Percentiles rank a stretch among this genome's conserved stretches.
Evolutionary conservation across 768 basidiomycete genomes (phyloP).

Genomic region (Mycena olivaceomarginata): DNA sequence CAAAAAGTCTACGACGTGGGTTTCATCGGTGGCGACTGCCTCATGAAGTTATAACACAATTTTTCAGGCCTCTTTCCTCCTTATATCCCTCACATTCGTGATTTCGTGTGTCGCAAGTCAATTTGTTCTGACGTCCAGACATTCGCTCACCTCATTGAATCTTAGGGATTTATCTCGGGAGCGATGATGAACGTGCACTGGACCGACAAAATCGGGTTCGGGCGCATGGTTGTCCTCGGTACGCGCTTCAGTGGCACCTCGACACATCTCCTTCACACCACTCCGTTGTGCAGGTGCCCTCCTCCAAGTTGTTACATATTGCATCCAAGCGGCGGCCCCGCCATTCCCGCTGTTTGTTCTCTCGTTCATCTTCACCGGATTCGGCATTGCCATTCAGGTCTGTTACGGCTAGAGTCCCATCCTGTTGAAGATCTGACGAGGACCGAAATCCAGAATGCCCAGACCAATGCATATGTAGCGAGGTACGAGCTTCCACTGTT

Average conservation of each 20-base stretch:
- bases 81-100: conserved; percentile 73
- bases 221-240: conserved; percentile 53
- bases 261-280: conserved; percentile 14
- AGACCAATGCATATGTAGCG: conserved; percentile 65
- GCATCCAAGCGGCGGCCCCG: conserved; percentile 65
- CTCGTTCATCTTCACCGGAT: conserved; percentile 66
- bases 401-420: neutral
- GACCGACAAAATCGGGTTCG: conserved; percentile 66
- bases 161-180: conserved; percentile 69
- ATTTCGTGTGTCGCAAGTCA: conserved; percentile 52
- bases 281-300: conserved; percentile 58
- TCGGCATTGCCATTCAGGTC: conserved; percentile 70
- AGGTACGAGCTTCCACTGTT: too few species aligned
- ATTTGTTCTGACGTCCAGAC: neutral
- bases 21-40: too few species aligned
- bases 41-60: neutral
- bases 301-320: conserved; percentile 65
- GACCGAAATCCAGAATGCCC: conserved; percentile 63
- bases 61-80: conserved; percentile 62
- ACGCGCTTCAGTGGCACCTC: neutral
- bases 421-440: neutral
- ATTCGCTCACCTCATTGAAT: neutral
- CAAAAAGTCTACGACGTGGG: conserved; percentile 41
- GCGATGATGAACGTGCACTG: conserved; percentile 69
- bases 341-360: conserved; percentile 72